Evolutionary conservation across 208 protist genomes (phyloP).

Genomic region (Trypanosoma melophagium): DNA sequence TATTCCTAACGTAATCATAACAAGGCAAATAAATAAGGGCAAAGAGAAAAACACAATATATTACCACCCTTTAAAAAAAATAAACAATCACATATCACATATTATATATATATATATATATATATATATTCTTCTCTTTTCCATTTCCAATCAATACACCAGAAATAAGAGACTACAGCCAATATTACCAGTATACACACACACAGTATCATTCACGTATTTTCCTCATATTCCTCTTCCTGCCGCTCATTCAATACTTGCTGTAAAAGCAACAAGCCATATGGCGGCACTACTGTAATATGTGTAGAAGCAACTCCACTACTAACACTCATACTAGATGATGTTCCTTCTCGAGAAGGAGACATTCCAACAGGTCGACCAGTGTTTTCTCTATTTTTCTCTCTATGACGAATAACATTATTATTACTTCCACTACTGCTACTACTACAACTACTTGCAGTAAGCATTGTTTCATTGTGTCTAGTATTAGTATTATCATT

Average conservation of each 20-base stretch:
- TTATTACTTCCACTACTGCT: neutral
- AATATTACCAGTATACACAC: no score
- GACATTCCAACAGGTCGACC: no score
- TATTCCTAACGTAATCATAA: no score
- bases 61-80: neutral
- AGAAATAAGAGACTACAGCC: no score
- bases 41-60: no score
- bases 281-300: neutral
- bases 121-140: no score
- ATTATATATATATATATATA: no score
- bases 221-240: neutral
- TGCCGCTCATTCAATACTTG: slow-evolving; percentile 3
- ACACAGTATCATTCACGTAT: no score
- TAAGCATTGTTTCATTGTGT: neutral
- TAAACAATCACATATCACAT: no score
- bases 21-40: no score
- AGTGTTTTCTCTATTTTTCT: neutral
- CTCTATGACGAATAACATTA: neutral
- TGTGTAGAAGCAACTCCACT: neutral
- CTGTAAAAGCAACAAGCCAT: slow-evolving; percentile 15
- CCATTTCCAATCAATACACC: no score
- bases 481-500: neutral
- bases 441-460: neutral
- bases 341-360: no score
- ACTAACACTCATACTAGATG: neutral